Conservation (phyloP, 805 yeast species). For the Candida mattraensis region DNA sequence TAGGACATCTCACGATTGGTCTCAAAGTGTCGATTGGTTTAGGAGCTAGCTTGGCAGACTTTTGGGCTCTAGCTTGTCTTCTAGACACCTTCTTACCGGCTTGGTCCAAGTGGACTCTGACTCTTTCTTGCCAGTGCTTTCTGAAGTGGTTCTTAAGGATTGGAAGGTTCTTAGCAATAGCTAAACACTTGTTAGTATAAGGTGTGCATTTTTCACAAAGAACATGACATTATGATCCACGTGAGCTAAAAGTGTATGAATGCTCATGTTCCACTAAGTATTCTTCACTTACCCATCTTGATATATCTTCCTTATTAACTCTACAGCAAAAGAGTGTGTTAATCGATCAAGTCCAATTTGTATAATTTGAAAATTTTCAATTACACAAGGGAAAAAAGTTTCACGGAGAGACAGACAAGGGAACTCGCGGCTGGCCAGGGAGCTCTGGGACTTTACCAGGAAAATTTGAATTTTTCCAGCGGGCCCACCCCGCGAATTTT, state of each 20-base stretch:
- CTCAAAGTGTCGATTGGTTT: constrained; percentile 94
- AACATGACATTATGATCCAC: too few relatives aligned
- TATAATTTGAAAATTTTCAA: constrained; percentile 1
- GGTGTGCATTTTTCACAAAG: too few relatives aligned
- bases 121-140: constrained; percentile 99
- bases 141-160: constrained; percentile 99
- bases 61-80: constrained; percentile 90
- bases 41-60: constrained; percentile 96
- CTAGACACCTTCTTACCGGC: constrained; percentile 99
- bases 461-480: too few relatives aligned
- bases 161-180: constrained; percentile 98
- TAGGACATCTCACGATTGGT: constrained; percentile 99
- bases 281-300: constrained; percentile 26
- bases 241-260: too few relatives aligned
- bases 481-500: too few relatives aligned
- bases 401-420: too few relatives aligned
- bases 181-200: constrained; percentile 43
- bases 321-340: background rate
- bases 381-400: constrained; percentile 4
- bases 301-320: constrained; percentile 7
- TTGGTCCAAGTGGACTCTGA: constrained; percentile 99
- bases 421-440: too few relatives aligned
- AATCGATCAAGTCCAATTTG: background rate
- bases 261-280: constrained; percentile 1
- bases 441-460: too few relatives aligned